Conservation (phyloP, 805 yeast genomes). For the Myxozyma neotropica region DNA sequence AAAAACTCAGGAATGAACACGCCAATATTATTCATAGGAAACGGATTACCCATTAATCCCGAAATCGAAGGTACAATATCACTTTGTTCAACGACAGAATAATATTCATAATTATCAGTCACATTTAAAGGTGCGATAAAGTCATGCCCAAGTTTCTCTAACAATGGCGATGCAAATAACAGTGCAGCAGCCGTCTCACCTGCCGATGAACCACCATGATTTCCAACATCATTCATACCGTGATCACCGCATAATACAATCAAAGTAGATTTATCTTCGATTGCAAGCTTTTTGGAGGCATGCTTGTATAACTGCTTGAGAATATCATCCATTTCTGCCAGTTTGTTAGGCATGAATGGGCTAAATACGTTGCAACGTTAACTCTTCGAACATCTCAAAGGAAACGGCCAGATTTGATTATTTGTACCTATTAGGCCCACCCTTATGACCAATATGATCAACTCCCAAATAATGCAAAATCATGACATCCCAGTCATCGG, state of each 20-base stretch:
- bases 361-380: slow-evolving; percentile 53
- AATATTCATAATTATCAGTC: slow-evolving; percentile 51
- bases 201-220: slow-evolving; percentile 92
- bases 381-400: not conserved
- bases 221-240: slow-evolving; percentile 91
- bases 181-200: slow-evolving; percentile 93
- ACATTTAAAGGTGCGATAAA: not conserved
- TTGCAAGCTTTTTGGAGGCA: slow-evolving; percentile 40
- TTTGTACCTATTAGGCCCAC: slow-evolving; percentile 64
- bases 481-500: slow-evolving; percentile 73
- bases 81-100: slow-evolving; percentile 59
- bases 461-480: slow-evolving; percentile 89
- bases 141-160: slow-evolving; percentile 42
- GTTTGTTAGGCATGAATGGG: slow-evolving; percentile 77
- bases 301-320: slow-evolving; percentile 55
- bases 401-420: too few relatives aligned
- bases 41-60: slow-evolving; percentile 60
- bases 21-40: slow-evolving; percentile 77
- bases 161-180: slow-evolving; percentile 65
- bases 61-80: slow-evolving; percentile 75
- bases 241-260: slow-evolving; percentile 87
- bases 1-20: slow-evolving; percentile 62
- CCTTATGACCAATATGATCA: slow-evolving; percentile 97
- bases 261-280: slow-evolving; percentile 53
- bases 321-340: slow-evolving; percentile 79